These are phyloP conservation scores for Calamus simplicifolius DNA, from an alignment of 176 grass and related monocot species.

Conservation along the genomic window DNA sequence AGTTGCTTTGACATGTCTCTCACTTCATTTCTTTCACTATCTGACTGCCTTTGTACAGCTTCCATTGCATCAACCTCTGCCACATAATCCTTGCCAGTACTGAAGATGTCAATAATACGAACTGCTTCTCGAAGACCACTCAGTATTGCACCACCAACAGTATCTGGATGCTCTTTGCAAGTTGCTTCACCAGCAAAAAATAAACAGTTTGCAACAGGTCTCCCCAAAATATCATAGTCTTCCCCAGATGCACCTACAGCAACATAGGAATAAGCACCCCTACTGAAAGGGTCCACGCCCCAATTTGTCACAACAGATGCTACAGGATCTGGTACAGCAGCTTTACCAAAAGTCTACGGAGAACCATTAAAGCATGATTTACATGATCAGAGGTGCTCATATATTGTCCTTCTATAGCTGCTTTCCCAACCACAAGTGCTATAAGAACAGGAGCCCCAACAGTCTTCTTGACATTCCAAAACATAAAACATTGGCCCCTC, in stretches of 20 bases:
- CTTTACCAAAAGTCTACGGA: constrained; percentile 69
- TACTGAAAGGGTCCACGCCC: constrained; percentile 90
- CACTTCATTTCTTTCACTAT: constrained; percentile 86
- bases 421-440: constrained; percentile 87
- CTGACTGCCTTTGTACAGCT: constrained; percentile 57
- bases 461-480: constrained; percentile 99
- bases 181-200: constrained; percentile 99
- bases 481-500: constrained; percentile 98
- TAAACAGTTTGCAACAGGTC: constrained; percentile 79
- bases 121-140: constrained; percentile 96
- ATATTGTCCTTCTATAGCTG: constrained; percentile 73
- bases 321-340: constrained; percentile 78
- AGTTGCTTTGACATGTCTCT: constrained; percentile 78
- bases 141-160: constrained; percentile 98
- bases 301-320: constrained; percentile 95
- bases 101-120: constrained; percentile 72
- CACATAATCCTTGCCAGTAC: constrained; percentile 70
- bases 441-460: constrained; percentile 76
- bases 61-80: constrained; percentile 86
- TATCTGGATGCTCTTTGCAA: constrained; percentile 98
- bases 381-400: constrained; percentile 65
- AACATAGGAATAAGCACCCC: constrained; percentile 97
- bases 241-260: constrained; percentile 80
- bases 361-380: constrained; percentile 74
- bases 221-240: constrained; percentile 94